Evolutionary conservation across 345 rosid genomes (phyloP).

Genomic region (Salix viminalis): DNA sequence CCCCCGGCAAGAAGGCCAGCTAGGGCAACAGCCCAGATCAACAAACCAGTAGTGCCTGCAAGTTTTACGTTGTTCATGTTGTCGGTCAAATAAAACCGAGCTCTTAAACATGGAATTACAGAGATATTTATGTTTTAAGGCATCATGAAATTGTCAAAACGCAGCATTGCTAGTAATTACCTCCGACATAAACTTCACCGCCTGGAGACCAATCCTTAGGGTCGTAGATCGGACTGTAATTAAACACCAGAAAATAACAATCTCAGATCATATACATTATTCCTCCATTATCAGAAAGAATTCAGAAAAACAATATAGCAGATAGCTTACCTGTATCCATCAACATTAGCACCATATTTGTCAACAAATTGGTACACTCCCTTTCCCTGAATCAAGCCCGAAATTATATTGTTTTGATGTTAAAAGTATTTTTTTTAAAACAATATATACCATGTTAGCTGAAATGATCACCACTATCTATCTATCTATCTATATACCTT

Average conservation of each 20-base stretch:
- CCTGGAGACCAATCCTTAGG: conserved; percentile 60
- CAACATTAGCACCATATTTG: conserved; percentile 96
- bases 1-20: conserved; percentile 79
- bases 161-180: conserved; percentile 23
- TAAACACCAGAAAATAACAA: not conserved
- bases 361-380: conserved; percentile 92
- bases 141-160: not conserved
- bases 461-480: no score
- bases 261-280: not conserved
- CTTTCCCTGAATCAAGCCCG: conserved; percentile 57
- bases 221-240: conserved; percentile 73
- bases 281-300: not conserved
- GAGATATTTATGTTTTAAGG: not conserved
- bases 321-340: conserved; percentile 70
- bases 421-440: no score
- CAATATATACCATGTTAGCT: no score
- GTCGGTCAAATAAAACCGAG: not conserved
- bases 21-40: conserved; percentile 90
- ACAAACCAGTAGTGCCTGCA: conserved; percentile 70
- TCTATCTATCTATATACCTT: conserved; percentile 24
- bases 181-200: conserved; percentile 85
- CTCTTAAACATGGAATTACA: not conserved
- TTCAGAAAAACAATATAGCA: not conserved
- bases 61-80: not conserved
- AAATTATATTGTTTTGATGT: no score